Evolutionary conservation across 306 rosid genomes (phyloP).

Genomic region (Abrus precatorius): DNA sequence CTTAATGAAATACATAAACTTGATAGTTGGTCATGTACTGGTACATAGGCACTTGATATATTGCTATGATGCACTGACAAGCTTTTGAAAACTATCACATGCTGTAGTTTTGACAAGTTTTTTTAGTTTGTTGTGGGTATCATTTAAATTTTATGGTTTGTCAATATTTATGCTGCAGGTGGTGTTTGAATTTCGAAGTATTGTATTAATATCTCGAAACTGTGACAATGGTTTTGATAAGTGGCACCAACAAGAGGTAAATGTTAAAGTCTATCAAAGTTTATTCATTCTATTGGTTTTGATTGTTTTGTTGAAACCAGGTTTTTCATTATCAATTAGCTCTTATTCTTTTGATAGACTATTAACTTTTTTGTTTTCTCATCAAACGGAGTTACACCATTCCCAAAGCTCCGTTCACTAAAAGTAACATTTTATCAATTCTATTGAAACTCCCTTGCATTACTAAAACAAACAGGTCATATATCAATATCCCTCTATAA

Average conservation of each 20-base stretch:
- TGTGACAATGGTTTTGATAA: slow-evolving; percentile 58
- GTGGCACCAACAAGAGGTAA: slow-evolving; percentile 60
- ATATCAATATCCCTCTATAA: not conserved
- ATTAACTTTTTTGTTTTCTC: no score
- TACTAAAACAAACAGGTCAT: no score
- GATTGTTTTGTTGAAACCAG: not conserved
- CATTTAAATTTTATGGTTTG: slow-evolving; percentile 3
- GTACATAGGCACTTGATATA: not conserved
- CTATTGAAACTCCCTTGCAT: no score
- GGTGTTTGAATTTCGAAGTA: slow-evolving; percentile 5
- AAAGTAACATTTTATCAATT: no score
- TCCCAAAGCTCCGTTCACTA: no score
- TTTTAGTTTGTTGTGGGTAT: not conserved
- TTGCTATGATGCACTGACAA: not conserved
- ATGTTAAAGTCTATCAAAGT: not conserved
- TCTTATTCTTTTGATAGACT: slow-evolving; percentile 16
- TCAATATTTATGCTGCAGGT: slow-evolving; percentile 51
- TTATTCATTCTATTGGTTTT: slow-evolving; percentile 31
- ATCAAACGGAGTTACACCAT: no score
- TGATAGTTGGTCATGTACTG: not conserved
- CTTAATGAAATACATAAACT: slow-evolving; percentile 9
- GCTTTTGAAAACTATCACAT: slow-evolving; percentile 8
- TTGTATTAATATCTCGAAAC: slow-evolving; percentile 5
- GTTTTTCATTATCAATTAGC: slow-evolving; percentile 18
- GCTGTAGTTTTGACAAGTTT: not conserved